phyloP scores from a whole-genome alignment of 73 alveolate genomes.

The Tetrahymena elliotti region DNA sequence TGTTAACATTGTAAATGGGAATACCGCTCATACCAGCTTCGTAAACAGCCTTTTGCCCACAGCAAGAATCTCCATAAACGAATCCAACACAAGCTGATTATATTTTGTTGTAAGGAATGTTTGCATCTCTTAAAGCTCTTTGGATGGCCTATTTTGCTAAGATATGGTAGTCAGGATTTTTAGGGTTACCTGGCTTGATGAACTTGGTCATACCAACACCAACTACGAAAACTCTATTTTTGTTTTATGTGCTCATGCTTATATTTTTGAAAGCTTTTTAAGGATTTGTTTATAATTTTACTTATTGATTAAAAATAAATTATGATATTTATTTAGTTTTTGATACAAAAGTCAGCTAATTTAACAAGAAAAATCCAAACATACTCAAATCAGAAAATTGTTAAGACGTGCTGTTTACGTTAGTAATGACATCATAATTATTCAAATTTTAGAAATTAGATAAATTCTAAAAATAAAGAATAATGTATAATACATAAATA shows the following conservation, averaged over 20 bases:
- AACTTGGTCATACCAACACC: slow-evolving; percentile 92
- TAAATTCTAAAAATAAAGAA: neutral
- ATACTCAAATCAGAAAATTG: neutral
- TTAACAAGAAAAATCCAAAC: neutral
- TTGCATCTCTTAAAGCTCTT: slow-evolving; percentile 76
- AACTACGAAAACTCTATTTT: slow-evolving; percentile 61
- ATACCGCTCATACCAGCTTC: slow-evolving; percentile 85
- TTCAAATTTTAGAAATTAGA: neutral
- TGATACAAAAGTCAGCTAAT: neutral
- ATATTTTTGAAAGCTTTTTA: neutral
- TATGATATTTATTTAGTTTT: neutral
- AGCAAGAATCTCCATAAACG: slow-evolving; percentile 83
- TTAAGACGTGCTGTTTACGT: neutral
- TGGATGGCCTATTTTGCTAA: slow-evolving; percentile 62
- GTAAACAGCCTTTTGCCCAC: slow-evolving; percentile 78
- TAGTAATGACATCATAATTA: neutral
- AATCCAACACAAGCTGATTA: slow-evolving; percentile 71
- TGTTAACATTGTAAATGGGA: slow-evolving; percentile 78
- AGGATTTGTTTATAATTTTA: neutral
- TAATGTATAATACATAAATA: too few relatives aligned
- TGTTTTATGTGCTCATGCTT: neutral
- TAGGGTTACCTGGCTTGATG: slow-evolving; percentile 67
- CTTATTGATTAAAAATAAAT: too few relatives aligned
- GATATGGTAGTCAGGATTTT: slow-evolving; percentile 67
- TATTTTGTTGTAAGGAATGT: slow-evolving; percentile 40